phyloP scores from a whole-genome alignment of 2,329 filamentous ascomycete species.

The Penicillium frequentans region DNA sequence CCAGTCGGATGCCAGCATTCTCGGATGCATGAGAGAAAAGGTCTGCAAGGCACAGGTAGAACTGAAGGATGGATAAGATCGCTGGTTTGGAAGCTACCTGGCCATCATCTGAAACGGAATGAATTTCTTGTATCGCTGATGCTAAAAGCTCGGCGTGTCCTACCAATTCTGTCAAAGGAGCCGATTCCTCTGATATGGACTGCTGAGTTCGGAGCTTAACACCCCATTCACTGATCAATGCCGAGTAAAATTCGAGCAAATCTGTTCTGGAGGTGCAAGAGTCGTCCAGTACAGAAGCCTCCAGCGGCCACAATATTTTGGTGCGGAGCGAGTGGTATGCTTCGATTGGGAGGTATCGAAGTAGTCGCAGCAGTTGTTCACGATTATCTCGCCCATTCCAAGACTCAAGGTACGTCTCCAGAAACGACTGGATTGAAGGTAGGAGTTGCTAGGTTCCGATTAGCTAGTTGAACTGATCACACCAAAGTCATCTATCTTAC shows the following conservation, averaged over 20 bases:
- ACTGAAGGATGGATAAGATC: constrained; percentile 60
- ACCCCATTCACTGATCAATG: constrained; percentile 60
- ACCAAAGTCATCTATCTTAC: constrained; percentile 19
- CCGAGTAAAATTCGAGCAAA: constrained; percentile 67
- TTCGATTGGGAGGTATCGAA: constrained; percentile 35
- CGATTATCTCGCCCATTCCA: constrained; percentile 64
- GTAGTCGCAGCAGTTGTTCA: constrained; percentile 39
- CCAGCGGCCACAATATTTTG: constrained; percentile 40
- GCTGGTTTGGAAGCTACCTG: constrained; percentile 26
- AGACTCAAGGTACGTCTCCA: constrained; percentile 53
- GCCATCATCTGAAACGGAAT: constrained; percentile 28
- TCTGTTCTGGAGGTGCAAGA: constrained; percentile 53
- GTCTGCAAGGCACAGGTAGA: constrained; percentile 65
- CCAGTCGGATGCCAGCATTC: constrained; percentile 61
- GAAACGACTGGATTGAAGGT: constrained; percentile 31
- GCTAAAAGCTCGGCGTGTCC: constrained; percentile 56
- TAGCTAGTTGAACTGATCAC: constrained; percentile 1
- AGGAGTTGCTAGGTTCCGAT: constrained; percentile 31
- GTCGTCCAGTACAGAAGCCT: constrained; percentile 41
- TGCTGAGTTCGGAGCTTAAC: constrained; percentile 32
- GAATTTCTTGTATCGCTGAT: constrained; percentile 60
- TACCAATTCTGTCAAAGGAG: constrained; percentile 44
- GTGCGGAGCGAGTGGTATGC: constrained; percentile 35
- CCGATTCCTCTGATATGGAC: constrained; percentile 27
- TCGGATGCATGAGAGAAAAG: constrained; percentile 56